Percentiles rank a stretch among this genome's conserved stretches.
phyloP scores from a whole-genome alignment of 2,329 filamentous ascomycete species.

The Tolypocladium tropicale region DNA sequence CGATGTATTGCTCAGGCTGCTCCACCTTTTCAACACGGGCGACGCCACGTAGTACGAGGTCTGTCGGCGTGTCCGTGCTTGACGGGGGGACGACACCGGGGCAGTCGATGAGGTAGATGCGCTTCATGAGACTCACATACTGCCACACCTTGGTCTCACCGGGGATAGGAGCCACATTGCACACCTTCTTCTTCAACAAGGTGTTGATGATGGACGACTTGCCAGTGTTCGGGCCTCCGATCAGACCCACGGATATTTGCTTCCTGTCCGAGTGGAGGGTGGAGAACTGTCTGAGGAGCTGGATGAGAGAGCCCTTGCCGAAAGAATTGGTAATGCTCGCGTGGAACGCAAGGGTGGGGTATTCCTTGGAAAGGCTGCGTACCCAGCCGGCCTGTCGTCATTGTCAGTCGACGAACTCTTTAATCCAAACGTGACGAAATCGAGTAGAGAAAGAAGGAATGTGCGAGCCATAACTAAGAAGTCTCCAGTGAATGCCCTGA shows the following conservation, averaged over 20 bases:
- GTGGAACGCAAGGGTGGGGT: slow-evolving; percentile 90
- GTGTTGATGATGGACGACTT: slow-evolving; percentile 98
- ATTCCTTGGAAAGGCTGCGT: slow-evolving; percentile 74
- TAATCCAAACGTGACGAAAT: background rate
- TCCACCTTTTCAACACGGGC: slow-evolving; percentile 94
- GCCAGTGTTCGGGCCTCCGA: slow-evolving; percentile 74
- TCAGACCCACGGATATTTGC: slow-evolving; percentile 85
- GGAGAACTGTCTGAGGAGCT: slow-evolving; percentile 85
- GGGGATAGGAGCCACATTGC: slow-evolving; percentile 86
- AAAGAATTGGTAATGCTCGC: slow-evolving; percentile 93
- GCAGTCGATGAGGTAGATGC: slow-evolving; percentile 86
- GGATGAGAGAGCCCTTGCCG: slow-evolving; percentile 89
- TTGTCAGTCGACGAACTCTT: slow-evolving; percentile 3
- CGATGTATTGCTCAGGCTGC: slow-evolving; percentile 91
- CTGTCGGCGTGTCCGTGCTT: slow-evolving; percentile 70
- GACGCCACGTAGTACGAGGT: slow-evolving; percentile 82
- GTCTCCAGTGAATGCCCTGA: slow-evolving; percentile 54
- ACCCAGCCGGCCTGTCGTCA: slow-evolving; percentile 84
- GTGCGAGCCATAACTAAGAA: slow-evolving; percentile 99
- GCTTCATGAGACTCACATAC: slow-evolving; percentile 90
- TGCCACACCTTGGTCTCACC: slow-evolving; percentile 98
- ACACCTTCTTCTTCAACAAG: slow-evolving; percentile 85
- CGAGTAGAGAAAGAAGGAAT: slow-evolving; percentile 21
- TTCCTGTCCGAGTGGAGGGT: slow-evolving; percentile 82
- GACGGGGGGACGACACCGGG: slow-evolving; percentile 93